Evolutionary conservation across 805 yeast genomes (phyloP).

Genomic region (Priceomyces medius): DNA sequence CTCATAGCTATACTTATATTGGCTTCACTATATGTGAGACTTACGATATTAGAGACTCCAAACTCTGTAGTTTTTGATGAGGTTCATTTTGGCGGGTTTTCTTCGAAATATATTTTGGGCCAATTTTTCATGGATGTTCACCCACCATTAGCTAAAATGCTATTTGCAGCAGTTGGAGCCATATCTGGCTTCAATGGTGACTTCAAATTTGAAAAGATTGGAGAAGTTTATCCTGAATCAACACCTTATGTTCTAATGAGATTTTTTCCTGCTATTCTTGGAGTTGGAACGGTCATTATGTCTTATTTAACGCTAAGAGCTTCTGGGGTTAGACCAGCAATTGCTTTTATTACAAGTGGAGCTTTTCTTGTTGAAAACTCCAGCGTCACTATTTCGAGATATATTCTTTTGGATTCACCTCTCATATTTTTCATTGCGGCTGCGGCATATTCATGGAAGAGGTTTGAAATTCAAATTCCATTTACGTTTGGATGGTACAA

Average conservation of each 20-base stretch:
- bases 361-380: slow-evolving; percentile 67
- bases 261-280: slow-evolving; percentile 63
- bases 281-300: slow-evolving; percentile 65
- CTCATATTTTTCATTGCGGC: slow-evolving; percentile 75
- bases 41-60: slow-evolving; percentile 63
- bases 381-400: slow-evolving; percentile 68
- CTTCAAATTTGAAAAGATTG: slow-evolving; percentile 66
- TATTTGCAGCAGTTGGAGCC: slow-evolving; percentile 68
- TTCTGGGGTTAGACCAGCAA: slow-evolving; percentile 66
- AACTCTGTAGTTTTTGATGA: slow-evolving; percentile 88
- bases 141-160: slow-evolving; percentile 78
- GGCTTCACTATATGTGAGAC: slow-evolving; percentile 59
- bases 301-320: slow-evolving; percentile 67
- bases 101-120: slow-evolving; percentile 71
- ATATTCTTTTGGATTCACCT: slow-evolving; percentile 74
- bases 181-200: slow-evolving; percentile 72
- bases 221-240: slow-evolving; percentile 55
- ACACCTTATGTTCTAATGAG: slow-evolving; percentile 72
- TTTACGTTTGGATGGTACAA: slow-evolving; percentile 56
- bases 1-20: slow-evolving; percentile 41
- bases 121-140: slow-evolving; percentile 70
- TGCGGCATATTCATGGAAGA: slow-evolving; percentile 62
- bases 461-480: slow-evolving; percentile 65
- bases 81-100: slow-evolving; percentile 96
- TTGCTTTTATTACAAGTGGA: slow-evolving; percentile 57